Evolutionary conservation across 2,329 filamentous ascomycete species (phyloP), one percentile per base, ranked within the genome.

Genomic region (Beauveria australis): DNA sequence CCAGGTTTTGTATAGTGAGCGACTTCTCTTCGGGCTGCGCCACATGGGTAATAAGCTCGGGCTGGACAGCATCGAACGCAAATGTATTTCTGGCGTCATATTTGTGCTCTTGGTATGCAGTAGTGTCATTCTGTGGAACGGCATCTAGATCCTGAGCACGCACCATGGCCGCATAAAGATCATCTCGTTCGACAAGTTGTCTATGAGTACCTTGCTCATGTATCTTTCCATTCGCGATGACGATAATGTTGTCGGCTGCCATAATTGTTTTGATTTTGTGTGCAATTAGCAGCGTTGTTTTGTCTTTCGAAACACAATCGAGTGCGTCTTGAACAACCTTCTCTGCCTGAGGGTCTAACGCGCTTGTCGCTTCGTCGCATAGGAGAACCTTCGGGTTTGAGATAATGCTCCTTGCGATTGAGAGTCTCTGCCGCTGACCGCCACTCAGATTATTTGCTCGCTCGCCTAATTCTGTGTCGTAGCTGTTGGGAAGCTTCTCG

Each of bases 321-420:
- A 85, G 74, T 0, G 82, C 81, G 24, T 76, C 70, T 63, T 85
- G 82, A 1, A 86, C 81, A 16, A 81, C 74, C 1, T 74, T 70
- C 52, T 78, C 75, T 1, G 76, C 71, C 18, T 75, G 70, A 1
- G 72, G 69, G 53, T 76, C 74, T 22, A 78, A 68, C 0, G 85
- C 82, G 49, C 79, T 83, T 0, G 86, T 89, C 0, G 86, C 86
- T 70, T 89, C 86, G 62, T 89, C 86, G 1, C 89, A 72, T 16
- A 89, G 78, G 0, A 89, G 75, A 33, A 89, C 82, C 49, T 72
- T 73, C 2, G 75, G 75, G 37, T 74, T 66, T 3, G 70, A 71
- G n/a, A 78, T 68, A 49, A 78, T 72, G 46, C 72, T 73, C n/a
- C 76, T 70, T 2, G 75, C 75, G 60, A 89, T 88, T 0, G 85